Evolutionary conservation across 2,329 filamentous ascomycete species (phyloP), one percentile per base, ranked within the genome.

Genomic region (Sordariomycetes sp.): DNA sequence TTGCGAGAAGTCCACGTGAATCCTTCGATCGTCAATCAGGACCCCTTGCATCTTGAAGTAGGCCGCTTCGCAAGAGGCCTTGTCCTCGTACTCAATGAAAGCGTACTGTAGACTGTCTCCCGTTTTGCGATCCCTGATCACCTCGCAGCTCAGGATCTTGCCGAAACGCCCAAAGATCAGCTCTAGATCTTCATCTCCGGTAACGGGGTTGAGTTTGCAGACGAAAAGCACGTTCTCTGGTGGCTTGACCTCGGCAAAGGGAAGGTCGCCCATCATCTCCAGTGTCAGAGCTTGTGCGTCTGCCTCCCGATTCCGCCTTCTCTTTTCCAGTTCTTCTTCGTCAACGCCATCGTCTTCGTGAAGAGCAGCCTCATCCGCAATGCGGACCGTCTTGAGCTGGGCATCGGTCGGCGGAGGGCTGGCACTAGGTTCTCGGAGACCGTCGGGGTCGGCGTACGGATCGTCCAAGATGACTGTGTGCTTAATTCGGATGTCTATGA

Each of bases 1-100:
- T 63, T 98, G 92, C 9, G 88, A 95, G 59, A 98, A 98, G 61
- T 98, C 92, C 36, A 98, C 92, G 52, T 98, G 92, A 42, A 98
- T 98, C 27, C 92, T 81, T 44, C 94, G 85, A 48, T 98, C 92
- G 50, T 98, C 92, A 44, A 98, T 96, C 36, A 98, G 64, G 2
- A 96, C 90, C 3, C 82, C 86, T 56, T 98, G 87, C 92, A 98
- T 98, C 63, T 98, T 98, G 65, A 93, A 92, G 52, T 95, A 98
- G 3, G 92, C 92, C 34, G 85, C 78, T 60, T 98, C 92, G 55
- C 92, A 96, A 34, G 90, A 84, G 45, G 82, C 76, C 60, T 95
- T 92, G 36, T 93, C 83, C 38, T 90, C 85, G 49, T 90, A 98
- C 55, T 98, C 92, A 50, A 98, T 93, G 47, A 98, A 98, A 2